Evolutionary conservation across 371 early-diverging fungal species (phyloP).

Genomic region (Funneliformis caledonium): DNA sequence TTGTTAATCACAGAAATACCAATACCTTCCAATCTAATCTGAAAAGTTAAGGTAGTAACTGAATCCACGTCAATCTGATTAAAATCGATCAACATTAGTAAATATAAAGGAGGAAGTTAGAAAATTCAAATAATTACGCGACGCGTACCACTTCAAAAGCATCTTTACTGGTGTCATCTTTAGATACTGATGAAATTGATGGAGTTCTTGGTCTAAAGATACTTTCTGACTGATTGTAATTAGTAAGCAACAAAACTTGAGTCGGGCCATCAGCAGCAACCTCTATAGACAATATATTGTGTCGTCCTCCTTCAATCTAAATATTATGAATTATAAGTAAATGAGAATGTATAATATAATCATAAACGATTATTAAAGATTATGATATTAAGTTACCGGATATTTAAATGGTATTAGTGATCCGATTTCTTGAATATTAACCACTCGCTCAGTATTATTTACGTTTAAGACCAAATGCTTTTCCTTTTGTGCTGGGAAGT

Average conservation of each 20-base stretch:
- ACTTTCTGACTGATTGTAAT: constrained; percentile 69
- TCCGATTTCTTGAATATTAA: constrained; percentile 92
- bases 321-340: background rate
- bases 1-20: constrained; percentile 88
- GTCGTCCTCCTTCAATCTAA: constrained; percentile 35
- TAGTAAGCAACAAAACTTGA: constrained; percentile 76
- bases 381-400: constrained; percentile 49
- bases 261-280: constrained; percentile 85
- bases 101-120: background rate
- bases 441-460: constrained; percentile 73
- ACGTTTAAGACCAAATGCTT: constrained; percentile 77
- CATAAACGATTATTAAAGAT: background rate
- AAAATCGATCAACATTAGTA: background rate
- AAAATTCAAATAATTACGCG: constrained; percentile 41
- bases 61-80: constrained; percentile 56
- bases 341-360: background rate
- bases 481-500: constrained; percentile 79
- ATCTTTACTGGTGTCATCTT: constrained; percentile 50
- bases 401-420: constrained; percentile 82
- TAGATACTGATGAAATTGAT: constrained; percentile 43
- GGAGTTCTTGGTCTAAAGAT: constrained; percentile 56
- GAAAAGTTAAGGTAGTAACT: constrained; percentile 64
- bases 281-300: constrained; percentile 76
- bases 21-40: constrained; percentile 81
- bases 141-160: constrained; percentile 62